phyloP scores from a whole-genome alignment of 2,329 filamentous ascomycete species.

The Thermothelomyces thermophilus region DNA sequence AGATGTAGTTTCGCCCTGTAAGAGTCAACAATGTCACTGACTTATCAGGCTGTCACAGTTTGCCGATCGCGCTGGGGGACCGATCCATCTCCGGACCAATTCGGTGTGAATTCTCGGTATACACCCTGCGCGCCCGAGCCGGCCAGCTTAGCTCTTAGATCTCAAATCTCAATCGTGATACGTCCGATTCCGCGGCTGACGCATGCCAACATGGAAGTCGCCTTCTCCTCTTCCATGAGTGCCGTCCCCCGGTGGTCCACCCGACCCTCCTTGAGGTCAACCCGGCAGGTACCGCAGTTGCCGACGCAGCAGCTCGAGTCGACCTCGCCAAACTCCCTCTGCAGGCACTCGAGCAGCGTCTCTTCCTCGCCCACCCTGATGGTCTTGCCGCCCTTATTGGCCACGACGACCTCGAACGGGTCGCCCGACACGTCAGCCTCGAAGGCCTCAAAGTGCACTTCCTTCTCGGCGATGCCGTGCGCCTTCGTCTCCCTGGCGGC shows the following conservation, averaged over 20 bases:
- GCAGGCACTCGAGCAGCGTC: conserved; percentile 43
- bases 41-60: too few species aligned
- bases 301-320: conserved; percentile 48
- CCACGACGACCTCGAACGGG: conserved; percentile 52
- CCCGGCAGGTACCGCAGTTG: conserved; percentile 48
- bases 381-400: conserved; percentile 32
- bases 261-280: conserved; percentile 36
- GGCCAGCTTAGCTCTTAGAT: neutral
- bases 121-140: neutral
- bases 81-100: too few species aligned
- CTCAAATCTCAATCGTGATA: conserved; percentile 41
- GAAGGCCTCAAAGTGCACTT: conserved; percentile 58
- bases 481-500: conserved; percentile 36
- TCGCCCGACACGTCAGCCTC: conserved; percentile 47
- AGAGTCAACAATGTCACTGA: too few species aligned
- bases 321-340: conserved; percentile 37
- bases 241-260: conserved; percentile 46
- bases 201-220: conserved; percentile 41
- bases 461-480: conserved; percentile 39
- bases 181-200: conserved; percentile 46
- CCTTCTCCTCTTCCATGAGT: conserved; percentile 40
- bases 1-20: too few species aligned
- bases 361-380: conserved; percentile 44
- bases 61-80: too few species aligned
- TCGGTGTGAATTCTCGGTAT: neutral